Percentiles rank a stretch among this genome's conserved stretches.
Evolutionary conservation across 257 asterid genomes (phyloP).

Genomic region (Solanum neorickii): DNA sequence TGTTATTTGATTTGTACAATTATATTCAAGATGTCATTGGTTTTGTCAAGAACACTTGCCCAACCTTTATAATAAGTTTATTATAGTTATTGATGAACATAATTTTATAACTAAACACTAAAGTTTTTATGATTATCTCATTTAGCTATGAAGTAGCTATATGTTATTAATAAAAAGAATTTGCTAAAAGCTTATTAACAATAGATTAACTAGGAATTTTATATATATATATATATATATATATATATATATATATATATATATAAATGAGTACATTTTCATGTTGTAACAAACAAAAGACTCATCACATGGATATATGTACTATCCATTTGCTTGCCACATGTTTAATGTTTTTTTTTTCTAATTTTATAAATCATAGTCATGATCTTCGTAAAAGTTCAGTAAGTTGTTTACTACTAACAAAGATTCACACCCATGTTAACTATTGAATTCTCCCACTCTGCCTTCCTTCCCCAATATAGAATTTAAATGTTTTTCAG

Average conservation of each 20-base stretch:
- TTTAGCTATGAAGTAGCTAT: neutral
- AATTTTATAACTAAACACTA: neutral
- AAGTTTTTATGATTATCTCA: neutral
- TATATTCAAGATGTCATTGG: neutral
- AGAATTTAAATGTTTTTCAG: neutral
- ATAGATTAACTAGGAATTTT: neutral
- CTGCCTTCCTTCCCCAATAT: neutral
- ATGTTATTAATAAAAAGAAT: too few species aligned
- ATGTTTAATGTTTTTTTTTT: neutral
- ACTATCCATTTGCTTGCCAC: neutral
- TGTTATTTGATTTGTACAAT: neutral
- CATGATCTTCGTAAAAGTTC: neutral
- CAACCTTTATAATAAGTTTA: neutral
- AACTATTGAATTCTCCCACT: neutral
- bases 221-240: too few species aligned
- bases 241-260: too few species aligned
- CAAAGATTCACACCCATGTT: neutral
- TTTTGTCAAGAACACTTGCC: neutral
- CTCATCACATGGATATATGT: neutral
- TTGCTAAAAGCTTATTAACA: neutral
- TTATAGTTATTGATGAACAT: neutral
- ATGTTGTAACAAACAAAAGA: neutral
- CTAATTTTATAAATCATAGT: neutral
- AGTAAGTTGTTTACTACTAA: neutral
- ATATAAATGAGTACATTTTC: neutral